phyloP scores from a whole-genome alignment of 73 alveolate genomes.

The Stentor roeselii region DNA sequence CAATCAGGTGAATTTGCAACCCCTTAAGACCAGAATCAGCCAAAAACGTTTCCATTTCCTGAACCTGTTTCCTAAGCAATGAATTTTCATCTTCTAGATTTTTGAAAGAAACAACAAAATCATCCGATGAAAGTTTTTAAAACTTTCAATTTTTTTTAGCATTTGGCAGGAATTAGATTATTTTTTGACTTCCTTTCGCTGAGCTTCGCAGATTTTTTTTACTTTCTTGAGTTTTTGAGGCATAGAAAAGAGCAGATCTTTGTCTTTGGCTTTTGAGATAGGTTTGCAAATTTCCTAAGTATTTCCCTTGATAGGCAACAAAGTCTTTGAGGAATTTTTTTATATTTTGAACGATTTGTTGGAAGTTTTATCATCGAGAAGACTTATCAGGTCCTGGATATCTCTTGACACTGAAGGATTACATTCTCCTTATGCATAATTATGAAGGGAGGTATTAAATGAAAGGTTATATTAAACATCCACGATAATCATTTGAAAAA shows the following conservation, averaged over 20 bases:
- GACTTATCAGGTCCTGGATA: conserved; percentile 27
- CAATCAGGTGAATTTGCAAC: conserved; percentile 51
- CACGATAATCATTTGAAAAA: too few species aligned
- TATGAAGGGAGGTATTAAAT: too few species aligned
- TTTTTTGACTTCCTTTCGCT: conserved; percentile 48
- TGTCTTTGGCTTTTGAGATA: conserved; percentile 30
- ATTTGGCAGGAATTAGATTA: conserved; percentile 34
- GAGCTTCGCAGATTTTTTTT: conserved; percentile 38
- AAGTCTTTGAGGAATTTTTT: conserved; percentile 31
- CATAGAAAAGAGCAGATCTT: conserved; percentile 44
- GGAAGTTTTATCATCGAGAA: conserved; percentile 50
- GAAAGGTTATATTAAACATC: too few species aligned
- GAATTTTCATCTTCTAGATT: conserved; percentile 35
- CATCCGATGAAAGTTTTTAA: conserved; percentile 26
- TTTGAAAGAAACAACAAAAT: neutral
- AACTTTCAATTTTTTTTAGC: conserved; percentile 37
- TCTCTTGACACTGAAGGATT: conserved; percentile 41
- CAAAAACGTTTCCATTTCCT: conserved; percentile 51
- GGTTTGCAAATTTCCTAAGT: conserved; percentile 2
- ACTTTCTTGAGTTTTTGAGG: conserved; percentile 40
- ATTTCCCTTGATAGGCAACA: conserved; percentile 26
- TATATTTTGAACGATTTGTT: conserved; percentile 32
- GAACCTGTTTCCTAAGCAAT: conserved; percentile 22
- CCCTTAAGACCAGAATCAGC: conserved; percentile 63
- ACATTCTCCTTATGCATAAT: conserved; percentile 47